Percentiles rank a stretch among this genome's conserved stretches.
Conservation (phyloP, 1,284 basidiomycete species). For the Kwoniella shivajii region DNA sequence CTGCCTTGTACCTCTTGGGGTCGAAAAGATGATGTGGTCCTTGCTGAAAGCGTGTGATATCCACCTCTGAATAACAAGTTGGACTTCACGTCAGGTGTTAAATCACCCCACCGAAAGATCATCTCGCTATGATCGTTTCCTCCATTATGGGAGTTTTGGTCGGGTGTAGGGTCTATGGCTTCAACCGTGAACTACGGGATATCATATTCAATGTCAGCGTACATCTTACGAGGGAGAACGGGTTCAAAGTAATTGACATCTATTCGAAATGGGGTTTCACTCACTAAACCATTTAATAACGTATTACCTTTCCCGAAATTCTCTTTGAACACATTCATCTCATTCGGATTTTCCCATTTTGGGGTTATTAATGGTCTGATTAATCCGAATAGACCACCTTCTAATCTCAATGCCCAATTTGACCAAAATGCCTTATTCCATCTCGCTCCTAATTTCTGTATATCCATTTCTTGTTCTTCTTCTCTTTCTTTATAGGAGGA, state of each 20-base stretch:
- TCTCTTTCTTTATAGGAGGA: neutral
- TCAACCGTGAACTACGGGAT: slow-evolving; percentile 3
- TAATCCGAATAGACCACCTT: neutral
- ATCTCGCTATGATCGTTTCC: neutral
- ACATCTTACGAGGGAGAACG: neutral
- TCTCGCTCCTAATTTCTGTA: neutral
- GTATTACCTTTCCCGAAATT: neutral
- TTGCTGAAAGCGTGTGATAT: slow-evolving; percentile 1
- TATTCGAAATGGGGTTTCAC: neutral
- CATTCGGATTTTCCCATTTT: too few relatives aligned
- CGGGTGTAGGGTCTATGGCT: neutral
- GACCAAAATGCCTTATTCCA: slow-evolving; percentile 6
- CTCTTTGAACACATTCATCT: neutral
- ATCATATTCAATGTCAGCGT: too few relatives aligned
- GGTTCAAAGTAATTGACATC: neutral
- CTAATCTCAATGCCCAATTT: neutral
- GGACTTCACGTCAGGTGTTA: neutral
- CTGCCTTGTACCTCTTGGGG: neutral
- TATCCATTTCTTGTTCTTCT: neutral
- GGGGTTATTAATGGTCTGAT: neutral
- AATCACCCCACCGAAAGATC: slow-evolving; percentile 1
- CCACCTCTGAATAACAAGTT: neutral
- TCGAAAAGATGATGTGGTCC: neutral
- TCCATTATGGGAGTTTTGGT: neutral
- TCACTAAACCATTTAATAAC: slow-evolving; percentile 7